Conservation (phyloP, 345 rosid genomes). For the Citropsis articulata region DNA sequence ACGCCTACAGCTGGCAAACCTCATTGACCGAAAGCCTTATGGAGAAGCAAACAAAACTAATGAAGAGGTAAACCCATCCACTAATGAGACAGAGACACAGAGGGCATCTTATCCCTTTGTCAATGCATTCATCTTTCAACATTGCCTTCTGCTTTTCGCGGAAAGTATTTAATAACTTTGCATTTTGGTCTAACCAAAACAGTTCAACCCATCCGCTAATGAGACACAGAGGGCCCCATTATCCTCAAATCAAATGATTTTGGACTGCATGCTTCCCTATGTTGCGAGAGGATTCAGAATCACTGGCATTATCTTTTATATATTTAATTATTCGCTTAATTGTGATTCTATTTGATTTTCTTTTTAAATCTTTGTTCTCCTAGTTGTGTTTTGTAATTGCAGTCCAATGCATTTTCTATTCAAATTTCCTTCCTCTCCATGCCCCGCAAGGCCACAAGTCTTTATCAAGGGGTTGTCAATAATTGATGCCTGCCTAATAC, state of each 20-base stretch:
- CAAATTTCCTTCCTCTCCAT: slow-evolving; percentile 1
- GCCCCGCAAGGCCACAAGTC: slow-evolving; percentile 15
- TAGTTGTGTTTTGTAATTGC: slow-evolving; percentile 18
- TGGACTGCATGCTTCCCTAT: slow-evolving; percentile 13
- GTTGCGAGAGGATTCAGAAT: slow-evolving; percentile 18
- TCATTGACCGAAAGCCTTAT: slow-evolving; percentile 17
- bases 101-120: not conserved
- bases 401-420: not conserved
- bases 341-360: slow-evolving; percentile 12
- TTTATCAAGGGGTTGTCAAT: slow-evolving; percentile 27
- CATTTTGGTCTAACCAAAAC: not conserved
- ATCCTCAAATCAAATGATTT: slow-evolving; percentile 3
- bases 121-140: slow-evolving; percentile 29
- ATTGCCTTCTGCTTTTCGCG: slow-evolving; percentile 10
- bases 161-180: not conserved
- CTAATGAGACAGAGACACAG: no score
- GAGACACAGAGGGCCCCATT: not conserved
- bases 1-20: slow-evolving; percentile 34
- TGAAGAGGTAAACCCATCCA: slow-evolving; percentile 15
- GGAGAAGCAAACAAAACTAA: slow-evolving; percentile 26
- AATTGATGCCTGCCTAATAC: slow-evolving; percentile 25
- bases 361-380: slow-evolving; percentile 5
- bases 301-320: not conserved
- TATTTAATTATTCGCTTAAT: not conserved
- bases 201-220: slow-evolving; percentile 9